Base-by-base conservation (phyloP, 192 early-diverging fungal genomes). In the Linnemannia elongata region DNA sequence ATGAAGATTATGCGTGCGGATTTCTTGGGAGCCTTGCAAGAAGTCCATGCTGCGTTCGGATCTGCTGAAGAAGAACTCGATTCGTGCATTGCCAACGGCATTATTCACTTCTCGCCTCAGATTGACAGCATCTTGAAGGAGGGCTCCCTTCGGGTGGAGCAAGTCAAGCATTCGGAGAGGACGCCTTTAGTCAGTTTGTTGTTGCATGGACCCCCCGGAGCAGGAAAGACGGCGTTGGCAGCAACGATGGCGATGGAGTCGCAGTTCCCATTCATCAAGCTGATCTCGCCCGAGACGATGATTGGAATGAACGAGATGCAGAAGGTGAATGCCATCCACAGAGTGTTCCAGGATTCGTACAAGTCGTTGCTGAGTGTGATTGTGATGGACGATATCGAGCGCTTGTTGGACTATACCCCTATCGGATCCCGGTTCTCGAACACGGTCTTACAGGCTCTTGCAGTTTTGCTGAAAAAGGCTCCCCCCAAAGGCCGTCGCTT, bases 391-490 rank as follows among this genome's bases (percentile, higher is more conserved):
- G 91, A 96, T 45, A 95, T 99, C 68, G 98, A 99, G 90, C 93
- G 98, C 47, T 85, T 99, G 63, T 44, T 88, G 91, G 98, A 99
- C 70, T 99, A 96, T 93, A 97, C 99, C 1, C 93, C 94, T 6
- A 97, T 99, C 88, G 98, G 98, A 44, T 95, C 98, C 42, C 92
- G 97, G 24, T 99, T 99, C 85, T 98, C 98, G 30, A 99, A 98
- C 89, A 88, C 91, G 3, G 93, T 99, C 2, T 89, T 99, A 18
- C 98, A 99, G 85, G 97, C 98, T 1, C 90, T 99, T 60, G 89
- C 98, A 55, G 98, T 99, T 7, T 86, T 99, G 72, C 85, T 99
- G 42, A 98, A 98, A 90, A 97, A 96, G 83, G 92, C 91, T 71
- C 98, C 98, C 45, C 97, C 96, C 44, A 95, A 96, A 85, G 94